Conservation (phyloP, 495 filamentous ascomycete genomes). For the Rostrohypoxylon terebratum region DNA sequence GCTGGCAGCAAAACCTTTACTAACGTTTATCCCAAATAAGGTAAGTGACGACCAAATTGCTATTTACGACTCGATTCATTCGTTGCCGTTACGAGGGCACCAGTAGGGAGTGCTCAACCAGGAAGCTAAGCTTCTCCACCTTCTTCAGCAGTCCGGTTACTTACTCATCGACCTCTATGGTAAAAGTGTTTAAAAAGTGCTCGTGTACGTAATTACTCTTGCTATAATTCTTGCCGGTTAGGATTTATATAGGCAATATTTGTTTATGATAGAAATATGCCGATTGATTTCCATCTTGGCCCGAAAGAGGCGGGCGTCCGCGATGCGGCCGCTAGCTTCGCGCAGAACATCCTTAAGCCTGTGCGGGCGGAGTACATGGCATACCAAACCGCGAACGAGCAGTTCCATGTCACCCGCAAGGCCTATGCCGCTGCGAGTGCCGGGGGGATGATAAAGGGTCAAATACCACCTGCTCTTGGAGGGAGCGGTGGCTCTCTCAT, state of each 20-base stretch:
- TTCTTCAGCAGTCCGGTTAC: not conserved
- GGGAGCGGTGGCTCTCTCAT: slow-evolving; percentile 58
- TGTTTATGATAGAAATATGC: too few species aligned
- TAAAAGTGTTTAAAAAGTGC: not conserved
- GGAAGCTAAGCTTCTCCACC: not conserved
- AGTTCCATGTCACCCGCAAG: slow-evolving; percentile 61
- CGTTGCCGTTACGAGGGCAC: not conserved
- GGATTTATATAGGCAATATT: not conserved
- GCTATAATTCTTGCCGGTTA: not conserved
- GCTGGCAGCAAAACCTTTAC: too few species aligned
- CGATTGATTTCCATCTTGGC: slow-evolving; percentile 58
- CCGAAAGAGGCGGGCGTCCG: slow-evolving; percentile 51
- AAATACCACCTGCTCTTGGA: slow-evolving; percentile 58
- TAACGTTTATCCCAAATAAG: too few species aligned
- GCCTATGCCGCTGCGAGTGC: slow-evolving; percentile 57
- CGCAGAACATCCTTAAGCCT: slow-evolving; percentile 52
- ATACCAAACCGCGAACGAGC: slow-evolving; percentile 46
- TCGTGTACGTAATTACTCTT: not conserved
- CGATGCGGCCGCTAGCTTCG: slow-evolving; percentile 50
- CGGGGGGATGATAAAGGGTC: slow-evolving; percentile 62
- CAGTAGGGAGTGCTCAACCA: not conserved
- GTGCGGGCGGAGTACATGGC: slow-evolving; percentile 52
- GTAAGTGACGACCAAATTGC: too few species aligned
- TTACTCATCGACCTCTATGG: not conserved
- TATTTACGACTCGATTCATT: not conserved